These are phyloP conservation scores for Asterionellopsis glacialis DNA, from an alignment of 108 stramenopile genomes.

Conservation along the genomic window DNA sequence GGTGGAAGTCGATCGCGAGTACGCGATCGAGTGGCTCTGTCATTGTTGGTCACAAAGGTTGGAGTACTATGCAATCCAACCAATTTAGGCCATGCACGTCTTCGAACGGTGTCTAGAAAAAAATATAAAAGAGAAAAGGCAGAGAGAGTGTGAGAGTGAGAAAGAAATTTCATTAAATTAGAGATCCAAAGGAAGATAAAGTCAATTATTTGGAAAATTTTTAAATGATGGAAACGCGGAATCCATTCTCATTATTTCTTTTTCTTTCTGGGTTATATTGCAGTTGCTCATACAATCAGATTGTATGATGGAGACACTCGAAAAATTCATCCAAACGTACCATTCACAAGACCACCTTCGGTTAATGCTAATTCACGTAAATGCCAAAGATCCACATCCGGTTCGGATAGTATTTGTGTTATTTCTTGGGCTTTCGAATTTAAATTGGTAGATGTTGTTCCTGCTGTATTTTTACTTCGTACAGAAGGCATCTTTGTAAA, in stretches of 20 bases:
- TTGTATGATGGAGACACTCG: no score
- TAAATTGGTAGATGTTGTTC: constrained; percentile 8
- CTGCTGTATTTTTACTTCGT: not conserved
- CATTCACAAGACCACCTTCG: constrained; percentile 80
- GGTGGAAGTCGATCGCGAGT: no score
- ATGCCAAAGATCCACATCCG: constrained; percentile 77
- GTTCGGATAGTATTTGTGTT: constrained; percentile 44
- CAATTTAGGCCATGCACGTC: constrained; percentile 83
- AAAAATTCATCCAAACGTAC: no score
- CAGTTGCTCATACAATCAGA: not conserved
- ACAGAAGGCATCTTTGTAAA: constrained; percentile 2
- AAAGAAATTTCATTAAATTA: no score
- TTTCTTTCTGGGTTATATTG: no score
- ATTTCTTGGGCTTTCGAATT: constrained; percentile 59
- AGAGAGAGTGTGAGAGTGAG: no score
- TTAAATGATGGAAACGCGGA: no score
- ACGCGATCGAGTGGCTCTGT: not conserved
- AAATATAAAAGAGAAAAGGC: not conserved
- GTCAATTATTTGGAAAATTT: no score
- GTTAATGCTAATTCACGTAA: constrained; percentile 70
- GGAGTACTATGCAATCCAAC: constrained; percentile 44
- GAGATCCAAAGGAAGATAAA: no score
- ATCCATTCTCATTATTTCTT: no score
- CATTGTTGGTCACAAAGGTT: constrained; percentile 1
- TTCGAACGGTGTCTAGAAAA: constrained; percentile 58